A percentile compares a stretch with the other conserved stretches of the same genome.
Evolutionary conservation across 2,329 filamentous ascomycete genomes (phyloP).

Genomic region (Ophiostoma fasciatum): DNA sequence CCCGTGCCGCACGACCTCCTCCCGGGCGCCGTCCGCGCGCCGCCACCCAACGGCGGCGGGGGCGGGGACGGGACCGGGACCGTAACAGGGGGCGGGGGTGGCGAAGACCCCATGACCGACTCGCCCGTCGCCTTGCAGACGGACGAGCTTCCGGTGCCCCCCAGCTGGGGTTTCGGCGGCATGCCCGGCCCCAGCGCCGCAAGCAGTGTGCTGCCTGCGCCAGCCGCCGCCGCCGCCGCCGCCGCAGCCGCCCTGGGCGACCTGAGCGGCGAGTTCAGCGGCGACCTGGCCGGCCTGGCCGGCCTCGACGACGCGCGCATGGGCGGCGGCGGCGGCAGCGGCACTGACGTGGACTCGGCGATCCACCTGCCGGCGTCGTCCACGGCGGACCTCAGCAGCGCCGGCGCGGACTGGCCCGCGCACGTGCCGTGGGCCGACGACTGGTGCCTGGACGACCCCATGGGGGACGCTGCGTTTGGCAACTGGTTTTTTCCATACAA

Average conservation of each 20-base stretch:
- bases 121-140: neutral
- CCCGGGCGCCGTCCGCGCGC: too few relatives aligned
- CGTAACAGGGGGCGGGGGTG: neutral
- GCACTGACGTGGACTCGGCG: conserved; percentile 4
- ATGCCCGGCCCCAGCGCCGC: neutral
- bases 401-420: neutral
- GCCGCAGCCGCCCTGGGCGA: neutral
- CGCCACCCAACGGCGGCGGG: neutral
- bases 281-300: too few relatives aligned
- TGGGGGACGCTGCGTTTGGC: conserved; percentile 6
- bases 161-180: neutral
- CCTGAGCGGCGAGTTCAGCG: neutral
- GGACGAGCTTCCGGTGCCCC: neutral
- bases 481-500: conserved; percentile 11
- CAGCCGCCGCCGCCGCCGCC: conserved; percentile 2
- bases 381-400: neutral
- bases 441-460: conserved; percentile 6
- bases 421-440: conserved; percentile 6
- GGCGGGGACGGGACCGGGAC: neutral
- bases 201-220: too few relatives aligned
- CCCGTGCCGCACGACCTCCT: conserved; percentile 4
- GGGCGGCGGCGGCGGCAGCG: too few relatives aligned
- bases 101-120: neutral
- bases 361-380: conserved; percentile 6
- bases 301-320: too few relatives aligned